These are phyloP conservation scores for Proteromonas lacertae DNA, from an alignment of 352 stramenopile genomes.

Conservation along the genomic window DNA sequence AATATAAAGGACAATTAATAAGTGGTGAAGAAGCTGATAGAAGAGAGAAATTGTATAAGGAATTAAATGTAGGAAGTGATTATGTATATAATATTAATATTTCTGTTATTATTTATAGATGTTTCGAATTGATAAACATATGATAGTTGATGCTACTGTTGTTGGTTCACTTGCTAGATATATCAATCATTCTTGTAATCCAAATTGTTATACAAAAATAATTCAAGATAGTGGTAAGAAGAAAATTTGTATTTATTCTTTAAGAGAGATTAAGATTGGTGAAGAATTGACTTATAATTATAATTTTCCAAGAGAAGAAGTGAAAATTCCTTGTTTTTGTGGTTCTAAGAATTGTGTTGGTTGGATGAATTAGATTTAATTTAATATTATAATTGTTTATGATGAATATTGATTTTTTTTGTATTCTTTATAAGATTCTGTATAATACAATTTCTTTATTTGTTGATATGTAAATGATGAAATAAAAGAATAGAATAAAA, in stretches of 20 bases:
- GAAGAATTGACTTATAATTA: slow-evolving; percentile 82
- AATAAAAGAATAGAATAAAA: too few species aligned
- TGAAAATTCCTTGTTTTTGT: slow-evolving; percentile 58
- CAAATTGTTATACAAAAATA: too few species aligned
- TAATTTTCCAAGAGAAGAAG: slow-evolving; percentile 80
- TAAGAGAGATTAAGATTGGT: too few species aligned
- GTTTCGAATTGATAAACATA: slow-evolving; percentile 52
- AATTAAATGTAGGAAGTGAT: too few species aligned
- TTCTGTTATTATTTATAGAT: too few species aligned
- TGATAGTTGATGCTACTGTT: slow-evolving; percentile 65
- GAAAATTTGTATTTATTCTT: too few species aligned
- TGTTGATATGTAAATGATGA: too few species aligned
- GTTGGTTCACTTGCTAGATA: slow-evolving; percentile 69
- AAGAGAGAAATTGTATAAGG: slow-evolving; percentile 45
- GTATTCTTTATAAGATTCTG: too few species aligned
- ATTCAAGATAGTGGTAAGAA: too few species aligned
- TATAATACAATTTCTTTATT: too few species aligned
- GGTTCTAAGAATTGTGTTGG: slow-evolving; percentile 61
- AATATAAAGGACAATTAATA: slow-evolving; percentile 71
- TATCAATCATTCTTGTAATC: slow-evolving; percentile 72
- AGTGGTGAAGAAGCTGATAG: slow-evolving; percentile 44
- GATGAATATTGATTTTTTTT: too few species aligned
- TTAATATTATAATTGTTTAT: background rate
- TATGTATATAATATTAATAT: too few species aligned
- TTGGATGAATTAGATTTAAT: slow-evolving; percentile 52